Evolutionary conservation across 1,284 basidiomycete species (phyloP).

Genomic region (Apiotrichum laibachii): DNA sequence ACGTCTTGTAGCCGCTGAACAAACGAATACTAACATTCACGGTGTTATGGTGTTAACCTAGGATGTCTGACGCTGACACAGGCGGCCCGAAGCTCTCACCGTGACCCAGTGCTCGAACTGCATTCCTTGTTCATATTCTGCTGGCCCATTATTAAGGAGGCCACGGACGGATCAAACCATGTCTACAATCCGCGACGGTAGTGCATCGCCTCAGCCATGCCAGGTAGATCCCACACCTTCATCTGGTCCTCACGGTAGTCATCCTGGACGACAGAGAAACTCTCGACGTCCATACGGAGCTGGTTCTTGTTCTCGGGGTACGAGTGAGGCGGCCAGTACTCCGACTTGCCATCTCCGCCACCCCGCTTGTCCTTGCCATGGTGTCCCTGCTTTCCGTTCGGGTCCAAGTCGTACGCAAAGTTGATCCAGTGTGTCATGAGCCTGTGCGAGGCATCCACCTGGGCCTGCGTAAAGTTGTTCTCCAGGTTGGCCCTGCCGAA

Average conservation of each 20-base stretch:
- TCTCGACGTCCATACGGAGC: conserved; percentile 28
- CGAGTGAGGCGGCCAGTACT: conserved; percentile 36
- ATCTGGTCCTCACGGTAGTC: conserved; percentile 7
- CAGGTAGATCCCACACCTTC: not conserved
- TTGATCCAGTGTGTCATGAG: conserved; percentile 38
- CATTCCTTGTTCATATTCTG: too few species aligned
- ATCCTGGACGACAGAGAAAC: conserved; percentile 40
- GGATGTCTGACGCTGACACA: too few species aligned
- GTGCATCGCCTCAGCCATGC: not conserved
- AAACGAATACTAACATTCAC: not conserved
- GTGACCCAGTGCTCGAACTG: too few species aligned
- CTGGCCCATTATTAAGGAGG: too few species aligned
- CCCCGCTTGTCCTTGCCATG: not conserved
- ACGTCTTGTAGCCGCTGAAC: not conserved
- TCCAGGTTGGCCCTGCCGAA: conserved; percentile 21
- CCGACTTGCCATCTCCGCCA: not conserved
- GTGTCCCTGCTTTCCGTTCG: conserved; percentile 23
- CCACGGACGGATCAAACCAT: too few species aligned
- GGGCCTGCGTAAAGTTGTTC: conserved; percentile 24
- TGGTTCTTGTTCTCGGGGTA: conserved; percentile 29
- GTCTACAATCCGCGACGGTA: not conserved
- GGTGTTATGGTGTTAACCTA: too few species aligned
- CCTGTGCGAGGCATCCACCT: conserved; percentile 5
- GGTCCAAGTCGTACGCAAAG: conserved; percentile 44
- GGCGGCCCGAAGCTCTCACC: too few species aligned